Conservation (phyloP, 2,329 filamentous ascomycete genomes). For the Neopestalotiopsis rosae region DNA sequence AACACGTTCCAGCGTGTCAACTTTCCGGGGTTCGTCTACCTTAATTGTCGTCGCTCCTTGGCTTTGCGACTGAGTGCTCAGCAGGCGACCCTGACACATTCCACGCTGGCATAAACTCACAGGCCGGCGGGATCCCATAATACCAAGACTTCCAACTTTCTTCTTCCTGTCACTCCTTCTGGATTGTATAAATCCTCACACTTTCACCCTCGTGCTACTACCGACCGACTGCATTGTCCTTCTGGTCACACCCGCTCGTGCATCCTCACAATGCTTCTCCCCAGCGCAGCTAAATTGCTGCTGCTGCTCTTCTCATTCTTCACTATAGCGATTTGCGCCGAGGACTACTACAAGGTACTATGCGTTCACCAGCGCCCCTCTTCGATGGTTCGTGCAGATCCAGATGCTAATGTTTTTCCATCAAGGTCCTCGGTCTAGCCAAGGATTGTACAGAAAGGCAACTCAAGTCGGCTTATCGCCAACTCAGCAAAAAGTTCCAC, state of each 20-base stretch:
- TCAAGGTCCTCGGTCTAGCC: constrained; percentile 77
- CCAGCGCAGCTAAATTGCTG: constrained; percentile 53
- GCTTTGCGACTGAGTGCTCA: neutral
- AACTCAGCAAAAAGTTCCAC: constrained; percentile 92
- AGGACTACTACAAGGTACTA: constrained; percentile 83
- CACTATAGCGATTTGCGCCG: constrained; percentile 61
- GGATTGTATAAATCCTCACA: neutral
- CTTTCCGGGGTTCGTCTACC: constrained; percentile 10
- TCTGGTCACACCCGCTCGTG: neutral
- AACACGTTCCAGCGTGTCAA: constrained; percentile 19
- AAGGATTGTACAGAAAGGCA: constrained; percentile 83
- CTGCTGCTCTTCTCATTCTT: constrained; percentile 59
- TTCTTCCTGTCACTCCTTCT: constrained; percentile 9
- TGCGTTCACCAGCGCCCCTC: neutral
- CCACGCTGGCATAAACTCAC: constrained; percentile 15
- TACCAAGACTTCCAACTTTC: constrained; percentile 3
- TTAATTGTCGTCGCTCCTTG: constrained; percentile 3
- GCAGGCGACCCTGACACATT: neutral
- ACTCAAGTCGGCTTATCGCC: constrained; percentile 92
- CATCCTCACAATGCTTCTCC: constrained; percentile 55
- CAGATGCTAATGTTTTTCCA: constrained; percentile 19
- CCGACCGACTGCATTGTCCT: neutral
- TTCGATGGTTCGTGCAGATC: neutral
- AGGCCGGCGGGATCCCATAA: neutral
- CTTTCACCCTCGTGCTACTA: neutral